phyloP scores from a whole-genome alignment of 129 eudicot species.

The Lactuca sativa region DNA sequence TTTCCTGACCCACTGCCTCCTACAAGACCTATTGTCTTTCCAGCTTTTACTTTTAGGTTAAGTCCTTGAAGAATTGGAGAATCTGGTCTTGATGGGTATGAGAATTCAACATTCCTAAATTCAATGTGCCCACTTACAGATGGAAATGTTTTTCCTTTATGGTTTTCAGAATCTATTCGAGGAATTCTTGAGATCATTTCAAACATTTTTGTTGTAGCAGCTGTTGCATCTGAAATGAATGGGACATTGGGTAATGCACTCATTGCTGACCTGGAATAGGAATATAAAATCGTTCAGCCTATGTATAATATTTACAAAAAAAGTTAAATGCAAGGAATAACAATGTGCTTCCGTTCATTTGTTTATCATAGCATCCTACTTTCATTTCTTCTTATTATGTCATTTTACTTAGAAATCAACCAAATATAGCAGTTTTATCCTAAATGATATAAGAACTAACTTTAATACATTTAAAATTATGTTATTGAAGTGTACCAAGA shows the following conservation, averaged over 20 bases:
- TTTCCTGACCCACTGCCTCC: slow-evolving; percentile 91
- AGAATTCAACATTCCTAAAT: slow-evolving; percentile 53
- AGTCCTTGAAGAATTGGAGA: slow-evolving; percentile 60
- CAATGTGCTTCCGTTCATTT: no score
- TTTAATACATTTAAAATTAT: background rate
- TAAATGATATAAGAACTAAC: background rate
- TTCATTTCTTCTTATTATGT: no score
- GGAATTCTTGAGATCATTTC: slow-evolving; percentile 57
- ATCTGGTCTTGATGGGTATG: slow-evolving; percentile 73
- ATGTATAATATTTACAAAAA: background rate
- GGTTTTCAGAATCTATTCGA: slow-evolving; percentile 48
- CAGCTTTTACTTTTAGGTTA: slow-evolving; percentile 57
- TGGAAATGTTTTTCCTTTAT: slow-evolving; percentile 50
- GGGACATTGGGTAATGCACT: slow-evolving; percentile 70
- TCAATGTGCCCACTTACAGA: slow-evolving; percentile 58
- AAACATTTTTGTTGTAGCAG: slow-evolving; percentile 46
- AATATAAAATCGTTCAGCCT: slow-evolving; percentile 12
- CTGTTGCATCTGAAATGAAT: slow-evolving; percentile 49
- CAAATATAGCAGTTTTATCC: no score
- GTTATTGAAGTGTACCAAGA: background rate
- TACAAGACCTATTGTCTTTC: slow-evolving; percentile 74
- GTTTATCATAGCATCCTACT: no score
- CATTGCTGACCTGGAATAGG: slow-evolving; percentile 54
- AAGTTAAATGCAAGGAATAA: background rate
- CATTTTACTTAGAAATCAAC: no score